These are phyloP conservation scores for Jatropha curcas DNA, from an alignment of 345 rosid genomes.

Conservation along the genomic window DNA sequence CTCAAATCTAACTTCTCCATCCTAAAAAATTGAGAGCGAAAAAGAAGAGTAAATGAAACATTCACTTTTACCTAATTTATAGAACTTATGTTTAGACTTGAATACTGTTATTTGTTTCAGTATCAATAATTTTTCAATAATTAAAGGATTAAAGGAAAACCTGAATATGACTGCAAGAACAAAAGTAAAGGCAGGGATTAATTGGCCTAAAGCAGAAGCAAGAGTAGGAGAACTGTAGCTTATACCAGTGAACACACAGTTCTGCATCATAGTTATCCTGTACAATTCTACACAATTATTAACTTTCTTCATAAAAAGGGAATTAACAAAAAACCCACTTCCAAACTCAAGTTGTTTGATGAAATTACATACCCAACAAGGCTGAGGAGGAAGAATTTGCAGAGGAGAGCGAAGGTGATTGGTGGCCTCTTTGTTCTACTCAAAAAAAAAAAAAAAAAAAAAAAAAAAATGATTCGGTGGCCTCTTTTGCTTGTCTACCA, in stretches of 20 bases:
- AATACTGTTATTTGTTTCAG: not conserved
- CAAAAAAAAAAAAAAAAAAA: not conserved
- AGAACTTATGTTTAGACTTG: not conserved
- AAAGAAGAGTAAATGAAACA: not conserved
- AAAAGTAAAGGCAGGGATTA: conserved; percentile 58
- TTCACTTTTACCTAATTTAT: too few species aligned
- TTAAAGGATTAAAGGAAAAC: conserved; percentile 25
- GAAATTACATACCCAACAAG: conserved; percentile 40
- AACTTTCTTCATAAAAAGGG: not conserved
- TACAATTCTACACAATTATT: conserved; percentile 9
- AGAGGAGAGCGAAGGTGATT: conserved; percentile 39
- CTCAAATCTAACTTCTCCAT: conserved; percentile 52
- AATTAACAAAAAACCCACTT: conserved; percentile 2
- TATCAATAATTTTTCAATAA: not conserved
- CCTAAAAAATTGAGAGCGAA: conserved; percentile 25
- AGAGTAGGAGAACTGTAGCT: conserved; percentile 60
- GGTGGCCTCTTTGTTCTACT: conserved; percentile 44
- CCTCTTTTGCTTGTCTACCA: too few species aligned
- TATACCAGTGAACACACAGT: conserved; percentile 47
- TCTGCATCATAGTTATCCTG: conserved; percentile 55
- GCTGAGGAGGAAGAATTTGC: conserved; percentile 47
- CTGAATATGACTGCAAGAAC: conserved; percentile 60
- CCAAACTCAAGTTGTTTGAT: not conserved
- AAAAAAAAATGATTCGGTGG: too few species aligned
- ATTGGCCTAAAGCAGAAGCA: conserved; percentile 47